Conservation (phyloP, 768 basidiomycete genomes). For the Amylocystis lapponica region DNA sequence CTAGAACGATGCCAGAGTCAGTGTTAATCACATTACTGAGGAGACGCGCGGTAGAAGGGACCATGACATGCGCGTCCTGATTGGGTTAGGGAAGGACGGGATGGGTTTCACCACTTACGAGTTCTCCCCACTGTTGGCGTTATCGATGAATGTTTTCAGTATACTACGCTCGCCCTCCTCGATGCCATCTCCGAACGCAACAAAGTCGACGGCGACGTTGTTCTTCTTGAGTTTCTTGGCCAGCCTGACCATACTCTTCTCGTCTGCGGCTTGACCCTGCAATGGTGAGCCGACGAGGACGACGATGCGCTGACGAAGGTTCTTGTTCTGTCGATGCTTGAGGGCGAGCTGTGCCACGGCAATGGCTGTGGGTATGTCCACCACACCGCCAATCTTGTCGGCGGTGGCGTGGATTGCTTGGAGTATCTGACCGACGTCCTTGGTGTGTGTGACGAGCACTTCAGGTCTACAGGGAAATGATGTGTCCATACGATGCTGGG, state of each 20-base stretch:
- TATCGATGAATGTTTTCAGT: constrained; percentile 79
- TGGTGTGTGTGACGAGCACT: constrained; percentile 93
- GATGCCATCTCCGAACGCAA: constrained; percentile 87
- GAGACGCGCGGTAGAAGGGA: too few species aligned
- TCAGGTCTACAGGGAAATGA: constrained; percentile 57
- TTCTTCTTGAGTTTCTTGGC: constrained; percentile 99
- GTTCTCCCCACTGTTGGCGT: constrained; percentile 75
- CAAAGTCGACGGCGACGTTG: constrained; percentile 91
- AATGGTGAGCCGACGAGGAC: constrained; percentile 91
- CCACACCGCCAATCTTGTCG: constrained; percentile 71
- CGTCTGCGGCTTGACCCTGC: constrained; percentile 62
- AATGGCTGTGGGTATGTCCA: constrained; percentile 87
- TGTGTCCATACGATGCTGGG: background rate
- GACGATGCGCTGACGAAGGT: constrained; percentile 91
- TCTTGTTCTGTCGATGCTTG: constrained; percentile 98
- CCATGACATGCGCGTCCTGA: too few species aligned
- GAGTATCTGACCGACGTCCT: constrained; percentile 90
- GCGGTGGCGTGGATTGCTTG: constrained; percentile 66
- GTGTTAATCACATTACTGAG: background rate
- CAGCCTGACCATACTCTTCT: constrained; percentile 76
- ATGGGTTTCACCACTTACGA: constrained; percentile 76
- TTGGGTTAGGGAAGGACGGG: too few species aligned
- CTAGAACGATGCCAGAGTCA: constrained; percentile 32
- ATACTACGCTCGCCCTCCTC: constrained; percentile 68
- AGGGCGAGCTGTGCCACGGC: constrained; percentile 93